Conservation (phyloP, 139 green algal genomes). For the Coelastrella sp. region DNA sequence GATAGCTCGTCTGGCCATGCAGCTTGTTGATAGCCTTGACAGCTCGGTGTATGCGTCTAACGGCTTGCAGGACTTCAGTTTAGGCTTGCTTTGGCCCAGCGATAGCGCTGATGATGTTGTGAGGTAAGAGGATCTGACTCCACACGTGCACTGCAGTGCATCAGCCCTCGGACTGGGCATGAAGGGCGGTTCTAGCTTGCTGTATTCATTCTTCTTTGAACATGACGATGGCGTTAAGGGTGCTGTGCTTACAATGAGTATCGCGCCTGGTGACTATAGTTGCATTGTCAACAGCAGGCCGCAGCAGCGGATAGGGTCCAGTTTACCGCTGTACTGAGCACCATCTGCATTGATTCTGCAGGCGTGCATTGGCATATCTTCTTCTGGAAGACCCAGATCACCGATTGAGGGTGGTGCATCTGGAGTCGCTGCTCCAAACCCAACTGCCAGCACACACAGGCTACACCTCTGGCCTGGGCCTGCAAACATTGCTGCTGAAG, state of each 20-base stretch:
- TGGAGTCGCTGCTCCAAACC: conserved; percentile 38
- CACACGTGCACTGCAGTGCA: neutral
- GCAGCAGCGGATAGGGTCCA: too few species aligned
- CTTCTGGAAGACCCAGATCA: conserved; percentile 46
- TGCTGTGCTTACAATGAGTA: too few species aligned
- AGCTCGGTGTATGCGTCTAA: neutral
- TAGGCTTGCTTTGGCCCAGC: neutral
- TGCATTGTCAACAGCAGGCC: too few species aligned
- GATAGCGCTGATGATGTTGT: neutral
- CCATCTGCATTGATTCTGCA: neutral
- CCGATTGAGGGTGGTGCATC: conserved; percentile 32
- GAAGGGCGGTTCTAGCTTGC: neutral
- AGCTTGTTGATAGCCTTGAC: neutral
- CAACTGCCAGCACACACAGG: neutral
- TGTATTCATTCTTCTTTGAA: too few species aligned
- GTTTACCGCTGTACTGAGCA: too few species aligned
- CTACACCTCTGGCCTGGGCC: conserved; percentile 2
- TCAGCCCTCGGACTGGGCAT: neutral
- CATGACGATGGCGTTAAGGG: too few species aligned
- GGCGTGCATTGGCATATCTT: conserved; percentile 19
- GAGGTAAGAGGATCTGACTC: neutral
- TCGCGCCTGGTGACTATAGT: too few species aligned
- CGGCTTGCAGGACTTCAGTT: neutral
- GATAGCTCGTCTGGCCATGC: neutral
- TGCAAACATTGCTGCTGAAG: conserved; percentile 21